Base-by-base conservation (phyloP, 2,329 filamentous ascomycete species). In the Trichoderma cornu-damae region DNA sequence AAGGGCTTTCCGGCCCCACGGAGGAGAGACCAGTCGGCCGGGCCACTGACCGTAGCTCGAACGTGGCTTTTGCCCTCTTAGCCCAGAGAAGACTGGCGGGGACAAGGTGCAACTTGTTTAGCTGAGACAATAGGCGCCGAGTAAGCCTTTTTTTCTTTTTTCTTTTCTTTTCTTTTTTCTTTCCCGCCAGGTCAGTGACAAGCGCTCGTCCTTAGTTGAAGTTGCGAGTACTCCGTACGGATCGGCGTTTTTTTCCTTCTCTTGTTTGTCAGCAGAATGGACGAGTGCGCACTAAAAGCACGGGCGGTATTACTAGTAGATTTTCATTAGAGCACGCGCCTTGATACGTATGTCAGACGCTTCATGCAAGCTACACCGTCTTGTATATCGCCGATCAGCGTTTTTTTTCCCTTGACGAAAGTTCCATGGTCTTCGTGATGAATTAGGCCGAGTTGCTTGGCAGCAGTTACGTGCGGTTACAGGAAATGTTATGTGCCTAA, bases 1-100 rank as follows among this genome's bases (percentile, higher is more conserved):
- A 68, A 68, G 61, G 63, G 63, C 61, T 55, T 68, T 66, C 66
- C 66, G 66, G 65, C 67, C 66, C 65, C 65, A 67, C 65, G 65
- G 66, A 60, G n/a, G n/a, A 44, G 40, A 53, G 38, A 53, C 50
- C 38, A 44, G 38, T 44, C 38, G 37, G 38, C 37, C 49, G 49
- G 49, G 49, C 49, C 49, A 52, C 22, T 52, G 49, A 12, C 40
- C 40, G 40, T 43, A 18, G 43, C 26, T 46, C n/a, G 11, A 53
- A 44, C 30, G 50, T 53, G 50, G 50, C 50, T 43, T 43, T 40
- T 20, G 18, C 26, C n/a, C 37, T 34, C 37, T 34, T 52, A 34
- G 49, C 46, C 9, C 16, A 32, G 46, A 20, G 28, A 18, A 9
- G 28, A 22, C 46, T 37, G 46, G 46, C 22, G 40, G n/a, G n/a